Conservation (phyloP, 2,329 filamentous ascomycete species). For the Neonectria coccinea region DNA sequence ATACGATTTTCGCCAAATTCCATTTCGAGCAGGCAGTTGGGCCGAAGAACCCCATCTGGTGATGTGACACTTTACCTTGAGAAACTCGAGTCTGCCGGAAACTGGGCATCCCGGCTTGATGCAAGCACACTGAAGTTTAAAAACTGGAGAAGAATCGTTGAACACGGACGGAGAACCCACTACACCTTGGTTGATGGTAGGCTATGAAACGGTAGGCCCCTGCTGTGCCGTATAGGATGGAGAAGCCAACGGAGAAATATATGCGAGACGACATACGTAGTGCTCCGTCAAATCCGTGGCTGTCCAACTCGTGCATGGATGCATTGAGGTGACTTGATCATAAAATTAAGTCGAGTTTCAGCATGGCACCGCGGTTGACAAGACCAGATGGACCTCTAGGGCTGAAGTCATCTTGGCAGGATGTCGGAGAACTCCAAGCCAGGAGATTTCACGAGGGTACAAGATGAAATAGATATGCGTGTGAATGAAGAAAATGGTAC, state of each 20-base stretch:
- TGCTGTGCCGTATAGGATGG: background rate
- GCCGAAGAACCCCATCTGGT: background rate
- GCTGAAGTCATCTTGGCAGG: background rate
- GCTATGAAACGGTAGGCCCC: background rate
- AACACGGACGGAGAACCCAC: constrained; percentile 4
- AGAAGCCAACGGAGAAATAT: background rate
- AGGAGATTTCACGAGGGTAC: background rate
- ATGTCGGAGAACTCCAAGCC: background rate
- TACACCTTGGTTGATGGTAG: background rate
- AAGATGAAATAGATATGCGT: background rate
- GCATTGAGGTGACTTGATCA: background rate
- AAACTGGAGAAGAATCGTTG: background rate
- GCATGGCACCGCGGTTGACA: background rate
- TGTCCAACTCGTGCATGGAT: background rate
- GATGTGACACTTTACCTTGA: background rate
- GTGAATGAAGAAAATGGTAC: background rate
- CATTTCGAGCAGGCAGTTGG: background rate
- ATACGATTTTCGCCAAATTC: background rate
- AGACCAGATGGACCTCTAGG: background rate
- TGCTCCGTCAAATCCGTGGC: background rate
- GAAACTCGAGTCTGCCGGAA: background rate
- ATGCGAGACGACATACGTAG: background rate
- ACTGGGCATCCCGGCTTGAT: background rate
- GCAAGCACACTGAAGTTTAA: constrained; percentile 10
- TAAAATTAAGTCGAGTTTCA: background rate